Base-by-base conservation (phyloP, 164 flowering plant genomes). In the Tetracentron sinense region DNA sequence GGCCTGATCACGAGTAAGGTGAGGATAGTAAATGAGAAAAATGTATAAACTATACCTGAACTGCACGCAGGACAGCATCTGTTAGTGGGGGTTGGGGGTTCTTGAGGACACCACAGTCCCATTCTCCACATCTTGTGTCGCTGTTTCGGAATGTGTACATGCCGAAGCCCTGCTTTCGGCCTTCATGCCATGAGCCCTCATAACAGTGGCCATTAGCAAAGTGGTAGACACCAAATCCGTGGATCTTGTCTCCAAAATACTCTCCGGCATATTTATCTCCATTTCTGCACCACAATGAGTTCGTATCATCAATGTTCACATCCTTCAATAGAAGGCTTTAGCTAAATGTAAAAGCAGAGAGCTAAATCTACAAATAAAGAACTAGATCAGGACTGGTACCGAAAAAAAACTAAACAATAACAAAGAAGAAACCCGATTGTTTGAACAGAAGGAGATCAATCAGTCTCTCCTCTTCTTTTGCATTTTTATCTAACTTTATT, bases 121-220 rank as follows among this genome's bases (percentile, higher is more conserved):
- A 94, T 70, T 88, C 93, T 1, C 99, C 99, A 57, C 86, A 88
- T 64, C 72, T 82, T 0, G 75, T 56, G 3, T 95, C 97, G 7
- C 89, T 87, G 56, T 67, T 92, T 62, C 97, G 78, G 69, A 95
- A 95, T 23, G 89, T 84, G 59, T 95, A 95, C 86, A 83, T 82
- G 27, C 99, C 97, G 44, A 75, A 82, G 3, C 99, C 99, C 74
- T 92, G 97, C 71, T 83, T 89, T 20, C 86, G 87, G 17, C 99
- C 97, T 76, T 95, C 99, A 73, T 92, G 96, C 99, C 99, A 95
- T 12, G 99, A 84, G 1, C 99, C 99, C 54, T 95, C 97, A 14
- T 95, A 95, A 21, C 85, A 81, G 63, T 95, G 99, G 42, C 97
- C 88, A 63, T 95, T 87, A 2, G 97, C 92, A 68, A 95, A 95